Evolutionary conservation across 352 stramenopile genomes (phyloP).

Genomic region (Thraustotheca clavata): DNA sequence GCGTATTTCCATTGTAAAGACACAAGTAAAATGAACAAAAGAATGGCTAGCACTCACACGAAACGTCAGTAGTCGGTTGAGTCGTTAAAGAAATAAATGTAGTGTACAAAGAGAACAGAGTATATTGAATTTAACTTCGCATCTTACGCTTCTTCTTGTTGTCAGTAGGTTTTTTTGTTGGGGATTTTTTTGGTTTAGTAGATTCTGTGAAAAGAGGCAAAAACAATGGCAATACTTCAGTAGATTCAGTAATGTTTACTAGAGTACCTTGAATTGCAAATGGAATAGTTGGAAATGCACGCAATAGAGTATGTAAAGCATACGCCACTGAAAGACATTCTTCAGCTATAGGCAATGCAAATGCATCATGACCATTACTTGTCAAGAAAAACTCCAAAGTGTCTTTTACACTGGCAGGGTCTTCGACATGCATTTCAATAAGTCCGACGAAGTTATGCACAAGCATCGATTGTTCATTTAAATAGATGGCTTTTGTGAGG

Average conservation of each 20-base stretch:
- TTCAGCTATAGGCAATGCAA: neutral
- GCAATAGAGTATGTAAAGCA: slow-evolving; percentile 12
- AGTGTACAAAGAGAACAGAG: no score
- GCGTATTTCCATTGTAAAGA: no score
- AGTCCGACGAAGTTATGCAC: slow-evolving; percentile 18
- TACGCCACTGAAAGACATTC: slow-evolving; percentile 16
- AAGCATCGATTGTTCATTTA: neutral
- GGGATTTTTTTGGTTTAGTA: no score
- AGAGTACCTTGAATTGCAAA: neutral
- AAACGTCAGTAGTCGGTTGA: no score
- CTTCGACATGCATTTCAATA: slow-evolving; percentile 14
- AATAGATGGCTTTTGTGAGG: slow-evolving; percentile 12
- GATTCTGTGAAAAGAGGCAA: slow-evolving; percentile 1
- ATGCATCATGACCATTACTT: neutral
- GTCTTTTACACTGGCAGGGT: slow-evolving; percentile 2
- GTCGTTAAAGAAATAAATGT: no score
- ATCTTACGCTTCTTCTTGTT: no score
- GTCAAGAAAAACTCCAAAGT: neutral
- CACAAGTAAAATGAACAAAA: no score
- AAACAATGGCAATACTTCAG: neutral
- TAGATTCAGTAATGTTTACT: neutral
- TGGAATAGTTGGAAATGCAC: slow-evolving; percentile 13
- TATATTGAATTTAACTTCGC: no score
- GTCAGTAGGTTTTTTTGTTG: no score
- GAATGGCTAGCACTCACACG: no score